Percentiles rank a stretch among this genome's conserved stretches.
phyloP scores from a whole-genome alignment of 2,329 filamentous ascomycete genomes.

The Neonectria coccinea region DNA sequence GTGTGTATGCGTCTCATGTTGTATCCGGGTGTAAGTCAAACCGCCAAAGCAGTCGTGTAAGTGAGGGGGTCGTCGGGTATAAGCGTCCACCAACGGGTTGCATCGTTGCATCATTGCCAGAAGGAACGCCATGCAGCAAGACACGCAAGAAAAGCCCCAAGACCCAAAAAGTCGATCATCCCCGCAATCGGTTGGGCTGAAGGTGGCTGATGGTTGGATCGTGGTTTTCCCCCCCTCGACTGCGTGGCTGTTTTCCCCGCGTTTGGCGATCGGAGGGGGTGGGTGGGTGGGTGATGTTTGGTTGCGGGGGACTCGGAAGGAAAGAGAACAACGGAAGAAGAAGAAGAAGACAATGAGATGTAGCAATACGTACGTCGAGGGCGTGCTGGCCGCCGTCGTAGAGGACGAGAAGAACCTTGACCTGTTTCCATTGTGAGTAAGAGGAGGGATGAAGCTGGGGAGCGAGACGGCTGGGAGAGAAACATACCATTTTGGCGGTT shows the following conservation, averaged over 20 bases:
- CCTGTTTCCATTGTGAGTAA: slow-evolving; percentile 64
- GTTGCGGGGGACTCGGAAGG: slow-evolving; percentile 30
- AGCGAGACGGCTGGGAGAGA: neutral
- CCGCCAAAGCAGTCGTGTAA: neutral
- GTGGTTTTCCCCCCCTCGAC: slow-evolving; percentile 18
- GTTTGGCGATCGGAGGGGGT: slow-evolving; percentile 44
- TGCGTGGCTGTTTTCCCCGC: slow-evolving; percentile 41
- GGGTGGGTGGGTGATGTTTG: slow-evolving; percentile 26
- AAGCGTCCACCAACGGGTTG: slow-evolving; percentile 2
- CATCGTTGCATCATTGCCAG: slow-evolving; percentile 15
- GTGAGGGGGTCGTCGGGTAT: slow-evolving; percentile 1
- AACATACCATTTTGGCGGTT: slow-evolving; percentile 48
- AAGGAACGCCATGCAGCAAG: slow-evolving; percentile 7
- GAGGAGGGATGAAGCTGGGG: neutral
- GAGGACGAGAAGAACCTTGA: slow-evolving; percentile 93
- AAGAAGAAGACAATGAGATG: slow-evolving; percentile 16
- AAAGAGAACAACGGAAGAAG: neutral
- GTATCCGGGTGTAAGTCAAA: slow-evolving; percentile 21
- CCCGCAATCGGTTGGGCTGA: slow-evolving; percentile 38
- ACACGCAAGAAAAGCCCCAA: slow-evolving; percentile 1
- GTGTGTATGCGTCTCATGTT: slow-evolving; percentile 8
- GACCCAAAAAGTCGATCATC: slow-evolving; percentile 15
- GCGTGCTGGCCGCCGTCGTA: slow-evolving; percentile 95
- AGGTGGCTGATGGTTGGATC: slow-evolving; percentile 40
- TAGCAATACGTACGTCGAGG: slow-evolving; percentile 73